A percentile compares a stretch with the other conserved stretches of the same genome.
phyloP scores from a whole-genome alignment of 1,139 yeast species.

The Zygoascus sp. region DNA sequence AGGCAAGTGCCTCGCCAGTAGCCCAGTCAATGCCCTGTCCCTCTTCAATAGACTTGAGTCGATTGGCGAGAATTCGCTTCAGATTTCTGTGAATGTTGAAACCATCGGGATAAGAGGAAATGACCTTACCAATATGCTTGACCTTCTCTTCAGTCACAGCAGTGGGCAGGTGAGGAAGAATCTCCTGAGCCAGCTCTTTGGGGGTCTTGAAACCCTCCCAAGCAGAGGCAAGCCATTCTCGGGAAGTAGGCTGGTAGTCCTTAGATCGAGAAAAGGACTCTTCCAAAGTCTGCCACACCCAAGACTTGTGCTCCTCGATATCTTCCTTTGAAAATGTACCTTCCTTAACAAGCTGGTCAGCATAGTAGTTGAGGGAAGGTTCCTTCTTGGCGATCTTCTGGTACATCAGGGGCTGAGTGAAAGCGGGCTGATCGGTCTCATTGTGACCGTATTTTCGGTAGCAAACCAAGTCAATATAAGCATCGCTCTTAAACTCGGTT shows the following conservation, averaged over 20 bases:
- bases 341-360: conserved; percentile 73
- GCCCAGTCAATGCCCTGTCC: conserved; percentile 99
- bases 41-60: conserved; percentile 79
- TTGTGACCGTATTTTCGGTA: conserved; percentile 99
- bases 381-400: conserved; percentile 82
- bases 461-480: conserved; percentile 93
- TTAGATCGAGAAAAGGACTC: conserved; percentile 82
- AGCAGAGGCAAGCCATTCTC: conserved; percentile 98
- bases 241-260: conserved; percentile 85
- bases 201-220: conserved; percentile 99
- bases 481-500: conserved; percentile 93
- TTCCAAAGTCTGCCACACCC: conserved; percentile 96
- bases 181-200: conserved; percentile 91
- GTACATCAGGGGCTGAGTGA: conserved; percentile 98
- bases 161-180: conserved; percentile 94
- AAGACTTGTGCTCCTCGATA: conserved; percentile 90
- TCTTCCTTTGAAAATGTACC: conserved; percentile 87
- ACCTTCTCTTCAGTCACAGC: conserved; percentile 70
- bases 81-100: conserved; percentile 93
- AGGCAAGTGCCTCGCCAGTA: conserved; percentile 98
- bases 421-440: conserved; percentile 98
- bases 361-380: conserved; percentile 81
- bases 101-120: conserved; percentile 79
- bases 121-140: conserved; percentile 70
- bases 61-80: conserved; percentile 84